These are phyloP conservation scores for Melanogaster broomeanus DNA, from an alignment of 768 basidiomycete genomes.

Conservation along the genomic window DNA sequence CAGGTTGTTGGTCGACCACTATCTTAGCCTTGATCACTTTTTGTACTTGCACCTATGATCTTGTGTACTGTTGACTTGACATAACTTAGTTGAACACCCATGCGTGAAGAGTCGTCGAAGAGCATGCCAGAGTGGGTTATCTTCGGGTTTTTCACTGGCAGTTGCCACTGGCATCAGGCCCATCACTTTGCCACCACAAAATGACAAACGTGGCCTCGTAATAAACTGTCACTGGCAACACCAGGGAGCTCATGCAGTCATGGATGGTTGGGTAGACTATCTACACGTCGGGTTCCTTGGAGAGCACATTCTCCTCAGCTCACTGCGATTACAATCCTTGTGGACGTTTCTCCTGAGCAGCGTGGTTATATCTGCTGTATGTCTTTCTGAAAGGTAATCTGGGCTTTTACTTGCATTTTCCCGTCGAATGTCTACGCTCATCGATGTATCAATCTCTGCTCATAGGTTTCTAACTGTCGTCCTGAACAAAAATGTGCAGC, in stretches of 20 bases:
- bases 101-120: too few relatives aligned
- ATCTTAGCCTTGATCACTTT: not conserved
- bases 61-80: too few relatives aligned
- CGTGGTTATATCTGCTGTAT: constrained; percentile 47
- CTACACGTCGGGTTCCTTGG: constrained; percentile 44
- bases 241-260: constrained; percentile 14
- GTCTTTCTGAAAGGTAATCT: constrained; percentile 60
- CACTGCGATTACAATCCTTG: constrained; percentile 47
- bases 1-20: not conserved
- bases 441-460: not conserved
- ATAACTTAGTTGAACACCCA: too few relatives aligned
- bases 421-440: not conserved
- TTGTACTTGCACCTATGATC: not conserved
- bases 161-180: too few relatives aligned
- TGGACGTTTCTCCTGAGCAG: constrained; percentile 49
- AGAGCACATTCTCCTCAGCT: constrained; percentile 46
- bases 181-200: too few relatives aligned
- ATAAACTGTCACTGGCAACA: not conserved
- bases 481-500: constrained; percentile 50
- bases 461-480: constrained; percentile 53
- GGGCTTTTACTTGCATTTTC: not conserved
- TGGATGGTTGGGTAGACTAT: constrained; percentile 51
- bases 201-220: too few relatives aligned
- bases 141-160: too few relatives aligned
- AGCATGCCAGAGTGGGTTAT: too few relatives aligned